These are phyloP conservation scores for Schizophyllum amplum DNA, from an alignment of 1,284 basidiomycete genomes.

Conservation along the genomic window DNA sequence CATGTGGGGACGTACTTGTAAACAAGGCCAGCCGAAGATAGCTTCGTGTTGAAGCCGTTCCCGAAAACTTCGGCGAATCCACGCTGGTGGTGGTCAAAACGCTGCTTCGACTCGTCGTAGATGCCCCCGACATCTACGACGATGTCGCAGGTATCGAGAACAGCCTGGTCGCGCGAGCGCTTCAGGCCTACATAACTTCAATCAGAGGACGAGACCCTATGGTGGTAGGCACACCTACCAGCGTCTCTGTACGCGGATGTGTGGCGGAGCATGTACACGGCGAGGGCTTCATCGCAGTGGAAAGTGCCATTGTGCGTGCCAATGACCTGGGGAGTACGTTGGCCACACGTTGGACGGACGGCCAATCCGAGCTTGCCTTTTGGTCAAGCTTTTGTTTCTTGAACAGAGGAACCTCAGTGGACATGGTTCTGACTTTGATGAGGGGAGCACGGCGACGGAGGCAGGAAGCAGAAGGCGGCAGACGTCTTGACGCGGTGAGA, in stretches of 20 bases:
- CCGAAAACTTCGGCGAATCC: conserved; percentile 91
- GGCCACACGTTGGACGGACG: neutral
- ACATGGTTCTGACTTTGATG: conserved; percentile 20
- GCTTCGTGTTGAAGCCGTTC: conserved; percentile 76
- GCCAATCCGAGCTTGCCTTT: conserved; percentile 18
- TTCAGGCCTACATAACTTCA: conserved; percentile 48
- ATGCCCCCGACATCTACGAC: conserved; percentile 97
- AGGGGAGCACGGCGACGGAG: conserved; percentile 7
- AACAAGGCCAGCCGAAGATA: conserved; percentile 89
- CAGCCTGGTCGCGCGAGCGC: conserved; percentile 73
- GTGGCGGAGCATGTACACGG: conserved; percentile 83
- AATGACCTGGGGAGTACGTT: conserved; percentile 44
- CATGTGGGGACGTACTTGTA: too few relatives aligned
- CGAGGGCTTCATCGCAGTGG: conserved; percentile 94
- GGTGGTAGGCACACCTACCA: conserved; percentile 35
- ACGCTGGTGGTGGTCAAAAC: conserved; percentile 96
- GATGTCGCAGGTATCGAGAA: conserved; percentile 83
- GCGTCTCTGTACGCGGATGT: conserved; percentile 73
- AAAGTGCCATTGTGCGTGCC: conserved; percentile 95
- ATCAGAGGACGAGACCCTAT: conserved; percentile 1
- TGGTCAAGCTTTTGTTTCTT: conserved; percentile 48
- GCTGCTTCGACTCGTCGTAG: conserved; percentile 72
- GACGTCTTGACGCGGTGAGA: neutral
- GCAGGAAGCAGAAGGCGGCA: conserved; percentile 5
- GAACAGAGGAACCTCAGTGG: conserved; percentile 21